These are phyloP conservation scores for Colletotrichum horii DNA, from an alignment of 2,329 filamentous ascomycete genomes.

Conservation along the genomic window DNA sequence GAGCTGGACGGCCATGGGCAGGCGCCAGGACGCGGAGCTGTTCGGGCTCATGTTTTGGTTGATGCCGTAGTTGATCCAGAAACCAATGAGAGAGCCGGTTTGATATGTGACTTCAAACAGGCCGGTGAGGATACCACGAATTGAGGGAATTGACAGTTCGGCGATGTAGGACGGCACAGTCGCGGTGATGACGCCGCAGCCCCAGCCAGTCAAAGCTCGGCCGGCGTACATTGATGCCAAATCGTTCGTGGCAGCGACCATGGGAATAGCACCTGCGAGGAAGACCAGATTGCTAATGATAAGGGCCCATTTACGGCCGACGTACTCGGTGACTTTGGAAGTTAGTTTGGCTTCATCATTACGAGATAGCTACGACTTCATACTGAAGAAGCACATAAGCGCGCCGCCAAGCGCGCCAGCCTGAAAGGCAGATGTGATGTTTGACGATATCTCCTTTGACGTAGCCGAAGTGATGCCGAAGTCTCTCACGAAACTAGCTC, in stretches of 20 bases:
- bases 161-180: constrained; percentile 69
- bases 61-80: constrained; percentile 54
- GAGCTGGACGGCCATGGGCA: constrained; percentile 54
- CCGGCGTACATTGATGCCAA: constrained; percentile 54
- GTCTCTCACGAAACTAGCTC: constrained; percentile 50
- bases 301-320: constrained; percentile 56
- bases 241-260: constrained; percentile 44
- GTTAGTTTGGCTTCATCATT: rapidly evolving
- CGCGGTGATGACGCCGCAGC: constrained; percentile 61
- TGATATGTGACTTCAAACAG: constrained; percentile 60
- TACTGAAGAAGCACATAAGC: constrained; percentile 48
- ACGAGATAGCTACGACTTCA: background rate
- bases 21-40: constrained; percentile 46
- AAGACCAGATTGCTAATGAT: constrained; percentile 50
- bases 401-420: constrained; percentile 60
- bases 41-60: constrained; percentile 40
- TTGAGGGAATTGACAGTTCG: constrained; percentile 63
- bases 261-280: constrained; percentile 47
- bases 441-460: constrained; percentile 36
- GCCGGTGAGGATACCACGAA: constrained; percentile 62
- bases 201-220: constrained; percentile 62
- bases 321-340: constrained; percentile 44
- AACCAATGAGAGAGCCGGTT: constrained; percentile 56
- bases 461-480: constrained; percentile 34
- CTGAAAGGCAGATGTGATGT: constrained; percentile 53